Evolutionary conservation across 768 basidiomycete species (phyloP).

Genomic region (Suillus sp.): DNA sequence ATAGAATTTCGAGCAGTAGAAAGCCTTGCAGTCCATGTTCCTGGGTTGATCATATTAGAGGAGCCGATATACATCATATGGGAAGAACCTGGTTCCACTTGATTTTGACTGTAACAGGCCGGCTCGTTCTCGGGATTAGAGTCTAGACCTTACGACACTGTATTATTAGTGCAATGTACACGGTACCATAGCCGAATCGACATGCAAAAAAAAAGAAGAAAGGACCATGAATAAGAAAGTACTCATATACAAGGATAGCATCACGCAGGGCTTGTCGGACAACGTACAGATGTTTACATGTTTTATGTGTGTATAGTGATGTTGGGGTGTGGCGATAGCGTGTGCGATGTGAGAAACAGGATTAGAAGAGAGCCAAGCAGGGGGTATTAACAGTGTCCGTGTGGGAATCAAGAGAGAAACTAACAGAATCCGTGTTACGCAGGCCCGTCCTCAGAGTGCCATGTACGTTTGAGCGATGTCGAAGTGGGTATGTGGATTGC

Average conservation of each 20-base stretch:
- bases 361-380: not conserved
- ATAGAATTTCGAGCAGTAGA: slow-evolving; percentile 77
- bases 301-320: not conserved
- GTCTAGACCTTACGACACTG: slow-evolving; percentile 1
- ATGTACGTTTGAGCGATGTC: slow-evolving; percentile 29
- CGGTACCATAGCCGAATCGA: not conserved
- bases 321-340: not conserved
- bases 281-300: slow-evolving; percentile 7
- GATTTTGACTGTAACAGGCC: not conserved
- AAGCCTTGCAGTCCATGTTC: slow-evolving; percentile 54
- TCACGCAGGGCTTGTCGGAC: not conserved
- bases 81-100: not conserved
- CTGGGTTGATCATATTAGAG: not conserved
- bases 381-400: slow-evolving; percentile 1
- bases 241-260: not conserved
- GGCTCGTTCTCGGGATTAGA: not conserved
- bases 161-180: slow-evolving; percentile 7
- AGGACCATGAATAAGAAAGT: not conserved
- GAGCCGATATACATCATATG: not conserved
- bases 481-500: slow-evolving; percentile 11
- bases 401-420: slow-evolving; percentile 3
- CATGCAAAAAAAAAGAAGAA: not conserved
- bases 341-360: slow-evolving; percentile 4
- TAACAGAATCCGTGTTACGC: not conserved
- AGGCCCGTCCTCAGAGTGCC: slow-evolving; percentile 27